These are phyloP conservation scores for Cryptosporidium sp. DNA, from an alignment of 169 alveolate genomes.

Conservation along the genomic window DNA sequence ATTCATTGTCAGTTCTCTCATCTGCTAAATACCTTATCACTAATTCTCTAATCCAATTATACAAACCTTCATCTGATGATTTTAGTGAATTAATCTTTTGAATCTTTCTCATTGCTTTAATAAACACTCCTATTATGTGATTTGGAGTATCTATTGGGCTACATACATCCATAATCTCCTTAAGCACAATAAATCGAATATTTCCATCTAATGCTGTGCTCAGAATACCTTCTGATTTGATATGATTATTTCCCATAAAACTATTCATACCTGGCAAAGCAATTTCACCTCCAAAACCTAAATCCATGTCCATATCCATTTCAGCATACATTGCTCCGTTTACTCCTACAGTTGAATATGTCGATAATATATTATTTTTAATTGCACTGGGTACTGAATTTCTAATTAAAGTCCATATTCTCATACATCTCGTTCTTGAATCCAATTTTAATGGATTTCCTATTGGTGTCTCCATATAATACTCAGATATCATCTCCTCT, in stretches of 20 bases:
- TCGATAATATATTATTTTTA: slow-evolving; percentile 19
- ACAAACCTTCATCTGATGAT: slow-evolving; percentile 11
- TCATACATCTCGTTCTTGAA: slow-evolving; percentile 74
- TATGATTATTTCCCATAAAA: neutral
- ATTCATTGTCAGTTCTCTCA: slow-evolving; percentile 68
- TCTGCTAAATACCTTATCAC: slow-evolving; percentile 65
- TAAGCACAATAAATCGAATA: slow-evolving; percentile 41
- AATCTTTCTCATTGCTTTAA: slow-evolving; percentile 40
- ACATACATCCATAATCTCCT: slow-evolving; percentile 62
- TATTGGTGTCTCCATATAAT: slow-evolving; percentile 67
- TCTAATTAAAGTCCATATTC: slow-evolving; percentile 51
- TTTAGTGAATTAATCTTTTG: slow-evolving; percentile 23
- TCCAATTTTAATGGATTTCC: slow-evolving; percentile 61
- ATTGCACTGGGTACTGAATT: slow-evolving; percentile 24
- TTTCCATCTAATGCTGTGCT: slow-evolving; percentile 4
- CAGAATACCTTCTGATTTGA: neutral
- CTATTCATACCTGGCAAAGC: neutral
- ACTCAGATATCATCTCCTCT: slow-evolving; percentile 43
- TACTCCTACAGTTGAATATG: neutral
- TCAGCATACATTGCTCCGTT: neutral
- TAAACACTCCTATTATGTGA: slow-evolving; percentile 24
- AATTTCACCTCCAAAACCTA: slow-evolving; percentile 12
- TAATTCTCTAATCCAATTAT: slow-evolving; percentile 42
- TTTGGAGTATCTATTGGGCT: slow-evolving; percentile 74
- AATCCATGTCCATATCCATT: neutral